Percentiles rank a stretch among this genome's conserved stretches.
These are phyloP conservation scores for Penicillium concentricum DNA, from an alignment of 2,329 filamentous ascomycete species.

Conservation along the genomic window DNA sequence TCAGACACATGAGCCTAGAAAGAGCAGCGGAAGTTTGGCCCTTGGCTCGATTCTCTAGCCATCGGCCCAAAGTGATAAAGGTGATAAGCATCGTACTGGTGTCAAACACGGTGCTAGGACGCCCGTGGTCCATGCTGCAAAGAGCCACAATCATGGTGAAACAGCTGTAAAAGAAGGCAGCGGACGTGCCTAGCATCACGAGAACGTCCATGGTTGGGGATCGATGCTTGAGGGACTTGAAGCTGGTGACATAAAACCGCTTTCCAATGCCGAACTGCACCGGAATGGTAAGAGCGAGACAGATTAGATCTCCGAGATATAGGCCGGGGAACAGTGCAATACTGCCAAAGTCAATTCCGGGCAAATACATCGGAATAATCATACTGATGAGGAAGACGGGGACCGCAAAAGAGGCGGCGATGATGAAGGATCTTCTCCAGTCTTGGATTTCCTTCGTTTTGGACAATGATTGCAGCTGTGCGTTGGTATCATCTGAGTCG, in stretches of 20 bases:
- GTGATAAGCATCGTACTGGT: conserved; percentile 98
- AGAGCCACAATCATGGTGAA: conserved; percentile 83
- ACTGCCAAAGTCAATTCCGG: conserved; percentile 72
- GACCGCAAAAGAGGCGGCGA: conserved; percentile 77
- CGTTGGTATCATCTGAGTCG: conserved; percentile 92
- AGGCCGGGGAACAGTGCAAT: conserved; percentile 68
- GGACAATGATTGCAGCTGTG: conserved; percentile 89
- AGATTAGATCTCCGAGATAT: conserved; percentile 84
- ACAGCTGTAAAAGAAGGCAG: conserved; percentile 93
- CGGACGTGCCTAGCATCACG: conserved; percentile 87
- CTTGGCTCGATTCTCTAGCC: conserved; percentile 90
- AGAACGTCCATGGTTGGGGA: conserved; percentile 98
- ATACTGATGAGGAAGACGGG: conserved; percentile 93
- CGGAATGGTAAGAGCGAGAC: conserved; percentile 79
- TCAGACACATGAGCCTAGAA: conserved; percentile 90
- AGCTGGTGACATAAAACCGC: conserved; percentile 92
- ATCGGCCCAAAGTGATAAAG: conserved; percentile 88
- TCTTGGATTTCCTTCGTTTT: conserved; percentile 96
- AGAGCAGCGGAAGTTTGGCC: conserved; percentile 94
- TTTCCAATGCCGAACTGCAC: conserved; percentile 95
- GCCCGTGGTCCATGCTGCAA: conserved; percentile 68
- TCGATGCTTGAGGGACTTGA: conserved; percentile 83
- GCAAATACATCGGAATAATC: conserved; percentile 84
- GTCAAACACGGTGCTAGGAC: conserved; percentile 89
- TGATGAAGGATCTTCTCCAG: conserved; percentile 78